A percentile compares a stretch with the other conserved stretches of the same genome.
phyloP scores from a whole-genome alignment of 148 eudicot genomes.

The Polygonum aviculare region DNA sequence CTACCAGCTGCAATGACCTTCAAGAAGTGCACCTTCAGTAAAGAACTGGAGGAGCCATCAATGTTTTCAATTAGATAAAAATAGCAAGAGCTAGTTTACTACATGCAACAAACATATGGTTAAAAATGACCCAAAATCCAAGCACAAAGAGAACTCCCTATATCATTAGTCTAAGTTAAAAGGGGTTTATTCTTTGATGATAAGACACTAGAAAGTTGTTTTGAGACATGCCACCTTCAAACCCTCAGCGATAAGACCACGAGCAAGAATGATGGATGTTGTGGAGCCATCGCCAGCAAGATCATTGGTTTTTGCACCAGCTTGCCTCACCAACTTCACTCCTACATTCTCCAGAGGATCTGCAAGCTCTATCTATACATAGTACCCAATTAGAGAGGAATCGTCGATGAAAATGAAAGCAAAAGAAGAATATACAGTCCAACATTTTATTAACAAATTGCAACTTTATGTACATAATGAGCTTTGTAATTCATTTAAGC shows the following conservation, averaged over 20 bases:
- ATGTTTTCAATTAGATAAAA: constrained; percentile 1
- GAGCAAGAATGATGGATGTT: constrained; percentile 82
- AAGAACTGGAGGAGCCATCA: constrained; percentile 20
- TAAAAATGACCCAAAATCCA: neutral
- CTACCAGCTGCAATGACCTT: constrained; percentile 88
- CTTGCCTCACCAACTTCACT: constrained; percentile 85
- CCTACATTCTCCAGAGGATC: constrained; percentile 87
- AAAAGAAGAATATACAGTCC: neutral
- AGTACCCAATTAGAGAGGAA: neutral
- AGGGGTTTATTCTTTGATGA: neutral
- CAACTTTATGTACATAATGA: neutral
- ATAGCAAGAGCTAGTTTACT: neutral
- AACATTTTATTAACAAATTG: neutral
- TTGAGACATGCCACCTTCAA: constrained; percentile 48
- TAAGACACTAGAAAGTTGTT: neutral
- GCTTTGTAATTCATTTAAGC: neutral
- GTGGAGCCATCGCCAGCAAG: constrained; percentile 96
- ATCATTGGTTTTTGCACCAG: constrained; percentile 92
- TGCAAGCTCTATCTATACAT: constrained; percentile 64
- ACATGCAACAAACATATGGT: neutral
- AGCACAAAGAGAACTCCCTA: neutral
- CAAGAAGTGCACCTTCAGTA: constrained; percentile 27
- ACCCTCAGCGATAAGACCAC: constrained; percentile 78
- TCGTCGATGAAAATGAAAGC: neutral
- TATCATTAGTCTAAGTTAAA: neutral